These are phyloP conservation scores for Backusella parvicylindrica DNA, from an alignment of 192 early-diverging fungal genomes.

Conservation along the genomic window DNA sequence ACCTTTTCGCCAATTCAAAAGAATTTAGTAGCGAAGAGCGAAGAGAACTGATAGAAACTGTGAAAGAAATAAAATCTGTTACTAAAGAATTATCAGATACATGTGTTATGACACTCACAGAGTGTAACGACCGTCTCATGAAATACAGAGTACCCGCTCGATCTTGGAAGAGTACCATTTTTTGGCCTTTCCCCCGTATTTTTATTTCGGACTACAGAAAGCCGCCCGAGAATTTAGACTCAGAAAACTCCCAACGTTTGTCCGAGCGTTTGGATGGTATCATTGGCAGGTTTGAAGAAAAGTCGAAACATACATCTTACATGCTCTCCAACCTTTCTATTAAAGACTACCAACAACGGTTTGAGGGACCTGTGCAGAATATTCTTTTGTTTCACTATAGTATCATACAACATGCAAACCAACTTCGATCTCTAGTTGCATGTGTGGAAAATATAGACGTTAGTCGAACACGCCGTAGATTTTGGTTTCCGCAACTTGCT, in stretches of 20 bases:
- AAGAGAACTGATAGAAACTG: not conserved
- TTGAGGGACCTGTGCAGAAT: not conserved
- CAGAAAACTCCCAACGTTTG: not conserved
- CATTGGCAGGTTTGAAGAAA: not conserved
- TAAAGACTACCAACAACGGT: not conserved
- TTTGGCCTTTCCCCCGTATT: conserved; percentile 17
- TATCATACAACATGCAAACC: not conserved
- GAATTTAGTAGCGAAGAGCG: not conserved
- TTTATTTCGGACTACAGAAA: not conserved
- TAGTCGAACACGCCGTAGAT: not conserved
- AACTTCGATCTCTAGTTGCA: not conserved
- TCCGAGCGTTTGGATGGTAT: not conserved
- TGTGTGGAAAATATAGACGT: not conserved
- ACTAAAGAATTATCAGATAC: not conserved
- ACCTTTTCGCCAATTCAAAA: not conserved
- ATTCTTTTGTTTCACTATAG: conserved; percentile 5
- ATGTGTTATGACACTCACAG: not conserved
- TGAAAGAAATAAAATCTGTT: not conserved
- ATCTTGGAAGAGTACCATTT: not conserved
- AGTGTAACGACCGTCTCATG: not conserved
- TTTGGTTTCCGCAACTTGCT: conserved; percentile 12
- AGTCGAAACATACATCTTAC: not conserved
- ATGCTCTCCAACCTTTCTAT: not conserved
- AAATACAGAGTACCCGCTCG: not conserved
- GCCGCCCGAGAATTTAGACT: not conserved